Conservation (phyloP, 1,284 basidiomycete genomes). For the Melampsora americana region DNA sequence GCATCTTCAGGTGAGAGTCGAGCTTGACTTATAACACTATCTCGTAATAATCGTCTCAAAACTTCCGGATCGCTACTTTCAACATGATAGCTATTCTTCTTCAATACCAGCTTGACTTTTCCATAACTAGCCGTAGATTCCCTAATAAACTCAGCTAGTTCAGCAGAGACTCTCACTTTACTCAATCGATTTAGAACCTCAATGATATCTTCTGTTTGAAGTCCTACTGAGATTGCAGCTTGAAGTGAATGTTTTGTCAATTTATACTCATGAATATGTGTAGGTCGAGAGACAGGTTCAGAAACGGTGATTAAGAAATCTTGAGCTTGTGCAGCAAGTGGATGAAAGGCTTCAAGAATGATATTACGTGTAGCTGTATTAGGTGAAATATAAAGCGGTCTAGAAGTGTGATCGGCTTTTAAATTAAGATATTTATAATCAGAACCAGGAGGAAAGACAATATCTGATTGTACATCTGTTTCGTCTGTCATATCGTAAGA, state of each 20-base stretch:
- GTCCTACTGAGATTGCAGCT: conserved; percentile 94
- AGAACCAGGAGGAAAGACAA: conserved; percentile 42
- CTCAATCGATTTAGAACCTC: conserved; percentile 64
- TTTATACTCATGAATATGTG: conserved; percentile 98
- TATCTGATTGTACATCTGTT: conserved; percentile 3
- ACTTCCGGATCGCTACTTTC: conserved; percentile 91
- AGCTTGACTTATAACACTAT: conserved; percentile 75
- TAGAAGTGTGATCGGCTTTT: conserved; percentile 80
- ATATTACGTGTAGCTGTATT: conserved; percentile 75
- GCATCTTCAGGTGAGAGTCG: conserved; percentile 57
- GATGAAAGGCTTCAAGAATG: conserved; percentile 91
- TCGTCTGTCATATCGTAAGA: conserved; percentile 4
- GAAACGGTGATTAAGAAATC: conserved; percentile 97
- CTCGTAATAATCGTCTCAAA: conserved; percentile 77
- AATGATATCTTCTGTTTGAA: conserved; percentile 97
- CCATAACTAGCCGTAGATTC: conserved; percentile 89
- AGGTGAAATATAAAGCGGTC: conserved; percentile 94
- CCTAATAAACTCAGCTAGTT: conserved; percentile 76
- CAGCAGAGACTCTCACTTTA: conserved; percentile 73
- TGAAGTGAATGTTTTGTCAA: conserved; percentile 96
- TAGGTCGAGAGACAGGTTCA: conserved; percentile 96
- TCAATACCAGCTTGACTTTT: conserved; percentile 93
- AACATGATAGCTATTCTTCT: conserved; percentile 92
- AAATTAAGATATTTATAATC: conserved; percentile 81
- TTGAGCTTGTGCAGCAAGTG: conserved; percentile 95